Conservation (phyloP, 1,139 yeast genomes). For the Geotrichum histeridarum region DNA sequence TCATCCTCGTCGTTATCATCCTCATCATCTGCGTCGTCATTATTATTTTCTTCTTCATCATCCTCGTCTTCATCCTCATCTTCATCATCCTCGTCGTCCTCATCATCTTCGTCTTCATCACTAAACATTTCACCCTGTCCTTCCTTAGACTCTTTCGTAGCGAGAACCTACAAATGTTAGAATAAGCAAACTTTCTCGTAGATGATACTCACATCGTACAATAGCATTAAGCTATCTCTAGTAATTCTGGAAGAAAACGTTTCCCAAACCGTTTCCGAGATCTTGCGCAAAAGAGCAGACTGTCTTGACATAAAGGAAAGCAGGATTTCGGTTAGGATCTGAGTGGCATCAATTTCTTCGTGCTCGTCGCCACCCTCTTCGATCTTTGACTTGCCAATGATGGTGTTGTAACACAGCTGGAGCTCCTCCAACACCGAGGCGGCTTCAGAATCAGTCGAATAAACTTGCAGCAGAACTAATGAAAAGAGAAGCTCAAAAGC, state of each 20-base stretch:
- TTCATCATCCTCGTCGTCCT: constrained; percentile 37
- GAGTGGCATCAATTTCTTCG: constrained; percentile 44
- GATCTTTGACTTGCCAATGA: constrained; percentile 28
- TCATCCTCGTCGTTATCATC: constrained; percentile 31
- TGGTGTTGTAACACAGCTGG: constrained; percentile 38
- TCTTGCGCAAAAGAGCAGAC: constrained; percentile 63
- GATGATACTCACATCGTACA: constrained; percentile 46
- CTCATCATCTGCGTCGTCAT: constrained; percentile 21
- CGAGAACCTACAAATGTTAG: constrained; percentile 39
- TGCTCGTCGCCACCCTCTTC: constrained; percentile 32
- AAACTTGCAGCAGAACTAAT: constrained; percentile 71
- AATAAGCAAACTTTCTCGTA: not conserved
- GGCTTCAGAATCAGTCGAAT: constrained; percentile 69
- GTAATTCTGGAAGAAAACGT: constrained; percentile 48
- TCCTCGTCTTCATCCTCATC: constrained; percentile 36
- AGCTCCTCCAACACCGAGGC: constrained; percentile 70
- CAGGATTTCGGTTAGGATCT: constrained; percentile 73
- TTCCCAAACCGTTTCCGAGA: constrained; percentile 76
- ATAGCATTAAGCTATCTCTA: constrained; percentile 49
- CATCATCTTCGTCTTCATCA: constrained; percentile 35
- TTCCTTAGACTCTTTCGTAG: constrained; percentile 70
- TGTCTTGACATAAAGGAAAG: constrained; percentile 71
- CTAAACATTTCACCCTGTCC: constrained; percentile 79
- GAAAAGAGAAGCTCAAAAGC: constrained; percentile 76
- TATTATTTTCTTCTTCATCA: constrained; percentile 37